Conservation (phyloP, 208 protist species). For the Leishmania mexicana region DNA sequence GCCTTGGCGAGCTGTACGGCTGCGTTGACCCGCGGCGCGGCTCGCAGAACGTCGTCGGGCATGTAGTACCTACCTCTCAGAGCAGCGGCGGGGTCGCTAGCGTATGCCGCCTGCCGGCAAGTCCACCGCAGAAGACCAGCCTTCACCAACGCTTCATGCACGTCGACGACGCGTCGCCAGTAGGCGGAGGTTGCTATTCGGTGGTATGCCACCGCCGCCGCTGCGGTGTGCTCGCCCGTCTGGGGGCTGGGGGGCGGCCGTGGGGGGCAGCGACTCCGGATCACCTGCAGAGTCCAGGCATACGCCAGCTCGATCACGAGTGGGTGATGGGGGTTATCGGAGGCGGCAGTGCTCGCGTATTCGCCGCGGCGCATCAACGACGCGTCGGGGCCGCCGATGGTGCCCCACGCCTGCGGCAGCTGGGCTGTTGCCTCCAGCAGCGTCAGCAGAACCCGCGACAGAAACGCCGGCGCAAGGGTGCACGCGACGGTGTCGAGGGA, state of each 20-base stretch:
- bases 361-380: not conserved
- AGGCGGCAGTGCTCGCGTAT: not conserved
- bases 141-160: slow-evolving; percentile 27
- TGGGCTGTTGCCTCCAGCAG: slow-evolving; percentile 19
- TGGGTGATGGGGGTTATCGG: slow-evolving; percentile 20
- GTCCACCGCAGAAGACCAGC: slow-evolving; percentile 11
- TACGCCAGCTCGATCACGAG: slow-evolving; percentile 65
- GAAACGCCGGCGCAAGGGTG: slow-evolving; percentile 12
- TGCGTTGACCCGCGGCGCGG: slow-evolving; percentile 44
- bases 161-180: slow-evolving; percentile 22
- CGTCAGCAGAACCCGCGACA: slow-evolving; percentile 32
- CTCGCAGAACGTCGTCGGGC: slow-evolving; percentile 29
- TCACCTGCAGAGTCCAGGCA: slow-evolving; percentile 53
- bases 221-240: not conserved
- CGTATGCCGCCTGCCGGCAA: not conserved
- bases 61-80: slow-evolving; percentile 28
- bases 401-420: slow-evolving; percentile 6
- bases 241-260: slow-evolving; percentile 10
- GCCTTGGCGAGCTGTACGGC: slow-evolving; percentile 36
- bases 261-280: slow-evolving; percentile 6
- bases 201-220: slow-evolving; percentile 13
- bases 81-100: not conserved
- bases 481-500: slow-evolving; percentile 29
- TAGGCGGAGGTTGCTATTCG: not conserved
- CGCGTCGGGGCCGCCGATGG: not conserved